Percentiles rank a stretch among this genome's conserved stretches.
Conservation (phyloP, 1,284 basidiomycete species). For the Apiotrichum mycotoxinovorans region DNA sequence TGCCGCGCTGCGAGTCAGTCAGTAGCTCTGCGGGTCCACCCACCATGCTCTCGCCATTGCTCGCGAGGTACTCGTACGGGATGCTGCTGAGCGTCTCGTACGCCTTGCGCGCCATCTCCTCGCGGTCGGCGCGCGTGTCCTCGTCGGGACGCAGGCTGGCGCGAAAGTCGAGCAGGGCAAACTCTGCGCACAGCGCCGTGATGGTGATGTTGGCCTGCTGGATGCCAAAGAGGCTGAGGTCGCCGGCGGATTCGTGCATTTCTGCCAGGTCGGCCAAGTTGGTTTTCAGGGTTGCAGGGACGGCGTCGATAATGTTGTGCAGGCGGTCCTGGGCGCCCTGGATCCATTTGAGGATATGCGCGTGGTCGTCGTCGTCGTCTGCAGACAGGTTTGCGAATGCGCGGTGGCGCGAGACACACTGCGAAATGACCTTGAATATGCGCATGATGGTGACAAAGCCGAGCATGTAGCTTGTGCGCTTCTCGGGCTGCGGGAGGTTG, state of each 20-base stretch:
- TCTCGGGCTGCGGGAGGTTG: conserved; percentile 13
- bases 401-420: conserved; percentile 28
- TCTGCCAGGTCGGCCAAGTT: not conserved
- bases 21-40: not conserved
- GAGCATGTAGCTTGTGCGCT: conserved; percentile 21
- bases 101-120: conserved; percentile 27
- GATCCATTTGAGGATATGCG: conserved; percentile 6
- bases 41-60: conserved; percentile 39
- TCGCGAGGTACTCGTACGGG: conserved; percentile 32
- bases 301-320: conserved; percentile 3
- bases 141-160: conserved; percentile 23
- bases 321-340: conserved; percentile 1
- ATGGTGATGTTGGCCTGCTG: conserved; percentile 34
- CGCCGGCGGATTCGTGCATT: conserved; percentile 5
- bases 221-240: conserved; percentile 21
- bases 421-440: conserved; percentile 29
- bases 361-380: not conserved
- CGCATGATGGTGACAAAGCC: conserved; percentile 25
- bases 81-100: conserved; percentile 27
- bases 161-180: conserved; percentile 31
- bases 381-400: conserved; percentile 15
- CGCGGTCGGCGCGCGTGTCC: conserved; percentile 24
- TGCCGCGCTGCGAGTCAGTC: conserved; percentile 23
- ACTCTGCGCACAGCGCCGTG: conserved; percentile 29
- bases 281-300: conserved; percentile 4